Percentiles rank a stretch among this genome's conserved stretches.
Conservation (phyloP, 129 eudicot genomes). For the Flaveria sonorensis region DNA sequence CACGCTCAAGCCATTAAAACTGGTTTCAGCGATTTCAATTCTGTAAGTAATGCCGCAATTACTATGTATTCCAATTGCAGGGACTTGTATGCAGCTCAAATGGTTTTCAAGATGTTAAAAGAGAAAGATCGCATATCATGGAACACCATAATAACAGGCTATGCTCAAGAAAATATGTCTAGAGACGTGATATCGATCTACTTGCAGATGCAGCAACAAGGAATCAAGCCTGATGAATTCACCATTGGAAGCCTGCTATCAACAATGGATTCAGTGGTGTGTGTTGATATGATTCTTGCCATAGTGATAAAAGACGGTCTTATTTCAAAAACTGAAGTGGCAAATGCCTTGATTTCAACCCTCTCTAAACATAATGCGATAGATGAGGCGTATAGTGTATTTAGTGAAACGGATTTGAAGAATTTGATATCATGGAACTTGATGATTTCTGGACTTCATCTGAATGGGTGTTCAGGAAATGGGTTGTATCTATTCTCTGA, state of each 20-base stretch:
- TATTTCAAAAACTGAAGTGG: slow-evolving; percentile 53
- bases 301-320: slow-evolving; percentile 54
- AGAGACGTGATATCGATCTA: slow-evolving; percentile 46
- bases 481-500: slow-evolving; percentile 53
- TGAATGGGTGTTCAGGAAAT: slow-evolving; percentile 45
- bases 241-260: slow-evolving; percentile 77
- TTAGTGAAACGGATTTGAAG: slow-evolving; percentile 37
- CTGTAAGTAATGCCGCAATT: slow-evolving; percentile 73
- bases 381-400: slow-evolving; percentile 48
- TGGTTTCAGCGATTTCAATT: slow-evolving; percentile 49
- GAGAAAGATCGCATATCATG: slow-evolving; percentile 69
- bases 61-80: slow-evolving; percentile 62
- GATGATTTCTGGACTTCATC: slow-evolving; percentile 61
- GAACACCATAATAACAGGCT: slow-evolving; percentile 72
- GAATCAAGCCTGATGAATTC: slow-evolving; percentile 61
- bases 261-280: slow-evolving; percentile 37
- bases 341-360: slow-evolving; percentile 72
- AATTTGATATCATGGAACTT: slow-evolving; percentile 85
- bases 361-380: slow-evolving; percentile 52
- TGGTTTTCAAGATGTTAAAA: slow-evolving; percentile 47
- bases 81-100: slow-evolving; percentile 38
- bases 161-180: slow-evolving; percentile 47
- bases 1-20: slow-evolving; percentile 60
- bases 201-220: slow-evolving; percentile 54
- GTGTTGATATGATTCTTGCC: slow-evolving; percentile 60